Conservation (phyloP, 2,329 filamentous ascomycete species). For the Ophiostoma perfectum region DNA sequence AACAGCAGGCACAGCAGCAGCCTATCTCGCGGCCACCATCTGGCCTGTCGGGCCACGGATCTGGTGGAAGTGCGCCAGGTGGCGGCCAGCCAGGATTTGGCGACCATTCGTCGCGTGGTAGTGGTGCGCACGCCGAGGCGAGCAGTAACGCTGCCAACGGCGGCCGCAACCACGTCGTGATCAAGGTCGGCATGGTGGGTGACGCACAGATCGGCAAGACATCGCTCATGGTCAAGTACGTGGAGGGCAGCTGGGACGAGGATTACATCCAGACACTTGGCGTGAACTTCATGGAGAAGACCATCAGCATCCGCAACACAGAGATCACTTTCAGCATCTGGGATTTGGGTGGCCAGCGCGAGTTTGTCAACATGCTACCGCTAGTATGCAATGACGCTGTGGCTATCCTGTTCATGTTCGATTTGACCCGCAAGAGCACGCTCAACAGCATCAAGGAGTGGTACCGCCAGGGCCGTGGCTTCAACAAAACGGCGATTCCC, state of each 20-base stretch:
- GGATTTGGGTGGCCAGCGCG: constrained; percentile 94
- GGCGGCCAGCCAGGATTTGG: constrained; percentile 31
- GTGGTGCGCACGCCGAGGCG: constrained; percentile 35
- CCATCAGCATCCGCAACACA: constrained; percentile 97
- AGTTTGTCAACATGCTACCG: constrained; percentile 99
- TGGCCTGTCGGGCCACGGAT: constrained; percentile 43
- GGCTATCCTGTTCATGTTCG: constrained; percentile 99
- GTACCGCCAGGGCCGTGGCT: constrained; percentile 94
- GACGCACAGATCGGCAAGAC: constrained; percentile 99
- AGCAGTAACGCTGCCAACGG: constrained; percentile 32
- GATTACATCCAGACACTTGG: constrained; percentile 98
- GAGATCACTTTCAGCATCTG: constrained; percentile 99
- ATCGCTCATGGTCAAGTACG: constrained; percentile 98
- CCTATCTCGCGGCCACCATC: constrained; percentile 52
- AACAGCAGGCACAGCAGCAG: constrained; percentile 35
- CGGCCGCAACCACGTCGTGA: constrained; percentile 73
- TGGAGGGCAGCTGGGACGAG: constrained; percentile 98
- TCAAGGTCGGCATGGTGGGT: constrained; percentile 99
- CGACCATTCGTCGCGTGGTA: constrained; percentile 43
- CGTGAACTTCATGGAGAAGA: constrained; percentile 99
- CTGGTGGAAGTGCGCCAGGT: constrained; percentile 35
- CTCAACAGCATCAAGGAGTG: constrained; percentile 99
- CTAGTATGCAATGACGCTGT: constrained; percentile 99
- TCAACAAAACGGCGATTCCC: constrained; percentile 99
- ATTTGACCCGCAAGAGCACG: constrained; percentile 94